Evolutionary conservation across 2,329 filamentous ascomycete species (phyloP), one percentile per base, ranked within the genome.

Genomic region (Stagonosporopsis cucurbitacearum): DNA sequence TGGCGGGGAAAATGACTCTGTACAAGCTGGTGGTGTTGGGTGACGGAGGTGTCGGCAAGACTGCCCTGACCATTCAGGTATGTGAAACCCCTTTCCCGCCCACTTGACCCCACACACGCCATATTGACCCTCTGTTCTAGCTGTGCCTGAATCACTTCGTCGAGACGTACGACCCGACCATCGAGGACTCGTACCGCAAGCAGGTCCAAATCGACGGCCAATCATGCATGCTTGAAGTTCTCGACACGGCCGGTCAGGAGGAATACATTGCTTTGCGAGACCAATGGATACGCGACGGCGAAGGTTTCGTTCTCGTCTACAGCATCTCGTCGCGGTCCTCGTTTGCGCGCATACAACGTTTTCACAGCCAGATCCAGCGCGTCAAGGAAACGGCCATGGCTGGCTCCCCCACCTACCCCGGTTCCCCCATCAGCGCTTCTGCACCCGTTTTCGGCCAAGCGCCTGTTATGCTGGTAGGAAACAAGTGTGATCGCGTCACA

Each of bases 111-210:
- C 11, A n/a, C n/a, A 30, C 20, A 17, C 28, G 33, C 3, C 9
- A 42, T 20, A 50, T 63, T 69, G 43, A 71, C 60, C 60, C 17
- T n/a, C n/a, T 8, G 7, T 20, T 19, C 48, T 70, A 99, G 87
- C 84, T 99, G 70, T 98, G 95, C 77, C 81, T 98, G 73, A 96
- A 98, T 79, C 95, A 99, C 79, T 99, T 99, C 76, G 93, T 98
- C 71, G 94, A 98, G 81, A 97, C 92, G 11, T 88, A 88, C 71
- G 86, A 88, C 71, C 86, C 86, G 42, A 88, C 86, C 57, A 88
- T 88, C 67, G 86, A 88, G 76, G 86, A 88, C 69, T 88, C 86
- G 40, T 88, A 88, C 72, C 83, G 86, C 59, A 88, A 88, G 73
- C 86, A 88, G 75, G 85, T 88, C 52, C 84, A 96, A 73, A 98